Evolutionary conservation across 2,329 filamentous ascomycete genomes (phyloP).

Genomic region (Zasmidium citrigriseum): DNA sequence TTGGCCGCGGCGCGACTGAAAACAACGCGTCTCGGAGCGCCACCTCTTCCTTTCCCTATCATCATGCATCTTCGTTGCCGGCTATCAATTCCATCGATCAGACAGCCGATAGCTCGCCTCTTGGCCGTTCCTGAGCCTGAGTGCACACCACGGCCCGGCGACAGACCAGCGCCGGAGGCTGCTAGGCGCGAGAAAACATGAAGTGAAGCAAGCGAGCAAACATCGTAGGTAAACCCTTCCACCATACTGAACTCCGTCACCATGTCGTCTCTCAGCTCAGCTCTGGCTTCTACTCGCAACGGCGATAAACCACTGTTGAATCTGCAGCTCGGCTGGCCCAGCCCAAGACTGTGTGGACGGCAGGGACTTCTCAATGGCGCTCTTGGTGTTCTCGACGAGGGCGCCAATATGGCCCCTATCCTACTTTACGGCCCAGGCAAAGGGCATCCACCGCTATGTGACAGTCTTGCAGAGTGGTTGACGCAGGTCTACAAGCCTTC

Average conservation of each 20-base stretch:
- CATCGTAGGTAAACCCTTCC: not conserved
- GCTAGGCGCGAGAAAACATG: not conserved
- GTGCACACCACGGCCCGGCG: not conserved
- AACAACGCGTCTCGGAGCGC: not conserved
- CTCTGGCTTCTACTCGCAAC: not conserved
- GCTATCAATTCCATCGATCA: not conserved
- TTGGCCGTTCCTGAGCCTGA: not conserved
- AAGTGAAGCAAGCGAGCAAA: no score
- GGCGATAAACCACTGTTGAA: conserved; percentile 3
- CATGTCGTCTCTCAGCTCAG: not conserved
- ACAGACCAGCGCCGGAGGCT: not conserved
- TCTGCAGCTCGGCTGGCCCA: conserved; percentile 14
- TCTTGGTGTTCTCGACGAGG: conserved; percentile 6
- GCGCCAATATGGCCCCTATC: conserved; percentile 13
- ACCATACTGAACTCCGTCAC: not conserved
- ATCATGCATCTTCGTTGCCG: not conserved
- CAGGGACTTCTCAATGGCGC: conserved; percentile 11
- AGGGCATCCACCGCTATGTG: conserved; percentile 11
- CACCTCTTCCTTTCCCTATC: not conserved
- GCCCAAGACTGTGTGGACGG: conserved; percentile 9
- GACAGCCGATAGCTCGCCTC: not conserved
- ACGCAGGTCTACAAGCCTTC: conserved; percentile 7
- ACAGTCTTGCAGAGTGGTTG: conserved; percentile 11
- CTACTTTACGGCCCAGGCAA: conserved; percentile 14
- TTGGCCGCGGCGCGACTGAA: not conserved